These are phyloP conservation scores for Candida dubliniensis DNA, from an alignment of 1,139 yeast species.

Conservation along the genomic window DNA sequence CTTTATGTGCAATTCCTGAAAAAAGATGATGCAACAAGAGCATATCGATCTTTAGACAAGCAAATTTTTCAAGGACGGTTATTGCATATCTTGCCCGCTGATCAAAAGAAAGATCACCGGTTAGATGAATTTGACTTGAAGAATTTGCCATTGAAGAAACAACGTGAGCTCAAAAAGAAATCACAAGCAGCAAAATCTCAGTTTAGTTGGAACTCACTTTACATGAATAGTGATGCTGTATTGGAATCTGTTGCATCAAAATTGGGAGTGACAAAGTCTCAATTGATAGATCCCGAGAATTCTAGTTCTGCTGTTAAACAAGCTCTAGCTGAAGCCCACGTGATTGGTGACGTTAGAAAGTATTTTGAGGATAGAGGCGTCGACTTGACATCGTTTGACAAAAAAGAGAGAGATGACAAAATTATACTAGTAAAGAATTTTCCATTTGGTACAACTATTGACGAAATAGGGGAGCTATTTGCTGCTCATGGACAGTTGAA, in stretches of 20 bases:
- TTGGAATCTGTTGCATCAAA: slow-evolving; percentile 84
- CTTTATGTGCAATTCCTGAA: slow-evolving; percentile 76
- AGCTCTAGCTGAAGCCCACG: slow-evolving; percentile 96
- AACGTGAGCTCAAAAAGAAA: slow-evolving; percentile 78
- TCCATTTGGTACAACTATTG: slow-evolving; percentile 79
- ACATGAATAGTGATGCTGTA: slow-evolving; percentile 89
- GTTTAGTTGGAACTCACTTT: slow-evolving; percentile 94
- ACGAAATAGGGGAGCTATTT: slow-evolving; percentile 81
- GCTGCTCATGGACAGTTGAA: slow-evolving; percentile 76
- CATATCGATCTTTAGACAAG: slow-evolving; percentile 75
- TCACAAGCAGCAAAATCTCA: slow-evolving; percentile 82
- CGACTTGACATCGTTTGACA: slow-evolving; percentile 71
- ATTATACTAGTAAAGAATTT: slow-evolving; percentile 85
- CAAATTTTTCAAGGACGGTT: slow-evolving; percentile 93
- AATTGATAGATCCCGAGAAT: slow-evolving; percentile 82
- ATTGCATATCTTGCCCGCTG: slow-evolving; percentile 84
- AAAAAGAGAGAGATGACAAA: slow-evolving; percentile 76
- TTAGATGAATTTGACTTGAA: slow-evolving; percentile 88
- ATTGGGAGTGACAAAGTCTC: slow-evolving; percentile 80
- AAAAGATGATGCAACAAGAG: slow-evolving; percentile 71
- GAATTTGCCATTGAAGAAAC: slow-evolving; percentile 89
- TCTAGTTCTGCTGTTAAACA: slow-evolving; percentile 94
- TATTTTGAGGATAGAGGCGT: slow-evolving; percentile 85
- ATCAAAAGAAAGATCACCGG: slow-evolving; percentile 72
- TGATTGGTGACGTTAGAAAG: slow-evolving; percentile 84